Percentiles rank a stretch among this genome's conserved stretches.
Conservation (phyloP, 768 basidiomycete species). For the Tylopilus rubrobrunneus region DNA sequence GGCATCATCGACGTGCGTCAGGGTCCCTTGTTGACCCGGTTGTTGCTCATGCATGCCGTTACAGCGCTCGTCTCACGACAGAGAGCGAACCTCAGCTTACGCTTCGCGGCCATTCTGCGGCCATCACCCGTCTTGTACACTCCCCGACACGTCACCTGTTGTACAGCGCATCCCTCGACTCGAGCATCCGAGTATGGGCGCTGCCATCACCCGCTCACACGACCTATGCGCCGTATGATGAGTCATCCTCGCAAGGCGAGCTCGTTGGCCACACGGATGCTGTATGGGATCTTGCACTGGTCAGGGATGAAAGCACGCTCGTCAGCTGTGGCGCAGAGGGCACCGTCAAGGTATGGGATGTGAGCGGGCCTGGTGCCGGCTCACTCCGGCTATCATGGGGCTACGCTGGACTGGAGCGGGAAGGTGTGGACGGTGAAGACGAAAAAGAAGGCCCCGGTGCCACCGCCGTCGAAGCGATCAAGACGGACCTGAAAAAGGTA, state of each 20-base stretch:
- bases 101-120: slow-evolving; percentile 87
- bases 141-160: slow-evolving; percentile 72
- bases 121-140: slow-evolving; percentile 83
- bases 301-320: slow-evolving; percentile 77
- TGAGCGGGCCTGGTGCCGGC: slow-evolving; percentile 57
- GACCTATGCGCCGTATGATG: slow-evolving; percentile 89
- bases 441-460: slow-evolving; percentile 60
- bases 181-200: slow-evolving; percentile 89
- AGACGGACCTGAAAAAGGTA: slow-evolving; percentile 78
- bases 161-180: slow-evolving; percentile 91
- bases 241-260: slow-evolving; percentile 68
- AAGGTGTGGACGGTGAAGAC: slow-evolving; percentile 33
- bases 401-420: slow-evolving; percentile 60
- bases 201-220: slow-evolving; percentile 74
- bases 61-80: slow-evolving; percentile 64
- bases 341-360: slow-evolving; percentile 90
- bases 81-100: slow-evolving; percentile 94
- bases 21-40: slow-evolving; percentile 2
- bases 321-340: slow-evolving; percentile 93
- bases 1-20: slow-evolving; percentile 71
- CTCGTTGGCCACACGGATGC: slow-evolving; percentile 93
- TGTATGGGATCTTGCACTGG: slow-evolving; percentile 91
- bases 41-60: slow-evolving; percentile 9
- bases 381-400: slow-evolving; percentile 77
- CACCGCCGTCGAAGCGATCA: slow-evolving; percentile 80